These are phyloP conservation scores for Arctium minus DNA, from an alignment of 129 eudicot genomes.

Conservation along the genomic window DNA sequence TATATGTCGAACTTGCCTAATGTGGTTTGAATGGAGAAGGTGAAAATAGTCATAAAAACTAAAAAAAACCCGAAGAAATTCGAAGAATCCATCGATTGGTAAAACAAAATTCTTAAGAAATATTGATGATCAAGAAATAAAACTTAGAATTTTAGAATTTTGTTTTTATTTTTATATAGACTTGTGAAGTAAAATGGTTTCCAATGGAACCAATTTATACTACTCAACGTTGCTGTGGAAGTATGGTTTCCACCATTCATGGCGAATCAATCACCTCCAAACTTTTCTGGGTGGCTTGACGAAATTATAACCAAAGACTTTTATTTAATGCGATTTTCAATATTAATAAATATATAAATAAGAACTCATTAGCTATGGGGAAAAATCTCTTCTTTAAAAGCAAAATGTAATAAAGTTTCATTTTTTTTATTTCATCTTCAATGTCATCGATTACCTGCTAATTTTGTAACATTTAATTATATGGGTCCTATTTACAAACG, in stretches of 20 bases:
- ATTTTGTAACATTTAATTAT: no score
- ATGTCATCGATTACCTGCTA: no score
- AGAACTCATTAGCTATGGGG: no score
- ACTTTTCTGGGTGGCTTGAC: conserved; percentile 10
- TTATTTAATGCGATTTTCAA: background rate
- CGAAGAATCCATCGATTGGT: conserved; percentile 34
- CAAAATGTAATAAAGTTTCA: no score
- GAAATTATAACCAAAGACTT: conserved; percentile 28
- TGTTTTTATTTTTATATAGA: background rate
- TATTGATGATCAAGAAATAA: background rate
- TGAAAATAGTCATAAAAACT: conserved; percentile 24
- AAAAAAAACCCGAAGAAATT: conserved; percentile 12
- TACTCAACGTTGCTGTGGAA: background rate
- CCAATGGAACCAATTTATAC: conserved; percentile 21
- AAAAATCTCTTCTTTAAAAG: no score
- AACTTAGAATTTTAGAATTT: background rate
- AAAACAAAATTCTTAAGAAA: background rate
- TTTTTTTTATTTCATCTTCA: no score
- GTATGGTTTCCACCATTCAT: conserved; percentile 27
- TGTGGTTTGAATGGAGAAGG: conserved; percentile 37
- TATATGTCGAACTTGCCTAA: conserved; percentile 27
- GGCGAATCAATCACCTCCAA: conserved; percentile 5
- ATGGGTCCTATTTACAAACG: no score
- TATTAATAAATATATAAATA: no score
- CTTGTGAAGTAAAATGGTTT: conserved; percentile 4